These are phyloP conservation scores for Nymphaea colorata DNA, from an alignment of 164 flowering plant species.

Conservation along the genomic window DNA sequence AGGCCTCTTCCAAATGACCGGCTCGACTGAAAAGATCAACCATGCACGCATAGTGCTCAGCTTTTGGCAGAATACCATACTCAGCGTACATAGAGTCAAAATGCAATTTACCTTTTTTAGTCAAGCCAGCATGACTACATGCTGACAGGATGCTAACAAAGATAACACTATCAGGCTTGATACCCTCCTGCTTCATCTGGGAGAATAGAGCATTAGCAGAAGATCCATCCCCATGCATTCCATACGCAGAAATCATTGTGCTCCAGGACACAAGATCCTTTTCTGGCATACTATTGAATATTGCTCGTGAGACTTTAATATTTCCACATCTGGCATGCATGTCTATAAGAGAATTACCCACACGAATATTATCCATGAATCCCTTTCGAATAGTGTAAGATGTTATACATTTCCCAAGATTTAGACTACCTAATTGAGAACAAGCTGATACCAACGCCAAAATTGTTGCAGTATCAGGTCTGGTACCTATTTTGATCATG, in stretches of 20 bases:
- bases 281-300: constrained; percentile 26
- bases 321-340: constrained; percentile 47
- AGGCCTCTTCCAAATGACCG: constrained; percentile 43
- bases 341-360: constrained; percentile 42
- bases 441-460: constrained; percentile 7
- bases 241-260: constrained; percentile 40
- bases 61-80: constrained; percentile 21
- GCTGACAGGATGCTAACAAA: constrained; percentile 35
- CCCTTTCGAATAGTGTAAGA: constrained; percentile 8
- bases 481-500: constrained; percentile 17
- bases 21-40: constrained; percentile 50
- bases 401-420: constrained; percentile 8
- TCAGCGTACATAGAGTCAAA: constrained; percentile 28
- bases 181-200: constrained; percentile 26
- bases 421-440: constrained; percentile 5
- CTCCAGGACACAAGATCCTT: constrained; percentile 43
- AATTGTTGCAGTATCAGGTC: constrained; percentile 24
- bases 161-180: constrained; percentile 29
- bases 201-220: constrained; percentile 31
- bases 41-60: constrained; percentile 52
- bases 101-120: constrained; percentile 26
- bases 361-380: constrained; percentile 2
- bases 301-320: constrained; percentile 20
- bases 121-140: constrained; percentile 51
- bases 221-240: constrained; percentile 34